phyloP scores from a whole-genome alignment of 371 early-diverging fungal species.

The Mucor velutinosus region DNA sequence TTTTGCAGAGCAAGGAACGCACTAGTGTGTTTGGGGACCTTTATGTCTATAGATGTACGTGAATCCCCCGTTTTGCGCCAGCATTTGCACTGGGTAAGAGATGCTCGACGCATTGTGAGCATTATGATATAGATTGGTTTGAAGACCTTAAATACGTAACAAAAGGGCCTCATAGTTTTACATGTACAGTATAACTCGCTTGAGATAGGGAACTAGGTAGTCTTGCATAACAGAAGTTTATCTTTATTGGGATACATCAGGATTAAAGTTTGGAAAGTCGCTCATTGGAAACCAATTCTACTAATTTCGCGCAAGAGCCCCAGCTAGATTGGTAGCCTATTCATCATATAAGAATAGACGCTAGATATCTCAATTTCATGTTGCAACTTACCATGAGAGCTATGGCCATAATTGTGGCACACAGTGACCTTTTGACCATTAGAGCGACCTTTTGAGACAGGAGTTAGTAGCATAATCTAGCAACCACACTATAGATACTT shows the following conservation, averaged over 20 bases:
- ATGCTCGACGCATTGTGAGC: too few relatives aligned
- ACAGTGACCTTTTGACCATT: constrained; percentile 35
- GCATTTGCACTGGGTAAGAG: too few relatives aligned
- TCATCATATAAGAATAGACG: neutral
- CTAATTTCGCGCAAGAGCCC: constrained; percentile 36
- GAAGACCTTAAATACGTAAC: too few relatives aligned
- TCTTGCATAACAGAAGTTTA: too few relatives aligned
- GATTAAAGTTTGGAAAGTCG: constrained; percentile 35
- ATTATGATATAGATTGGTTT: too few relatives aligned
- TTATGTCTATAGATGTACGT: too few relatives aligned
- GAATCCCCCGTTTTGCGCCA: too few relatives aligned
- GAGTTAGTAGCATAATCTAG: neutral
- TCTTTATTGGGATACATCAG: neutral
- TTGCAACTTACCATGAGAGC: constrained; percentile 38
- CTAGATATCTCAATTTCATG: neutral
- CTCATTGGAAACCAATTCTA: constrained; percentile 28
- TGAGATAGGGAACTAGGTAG: too few relatives aligned
- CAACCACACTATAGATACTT: constrained; percentile 20
- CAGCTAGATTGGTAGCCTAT: constrained; percentile 49
- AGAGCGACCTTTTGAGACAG: constrained; percentile 16
- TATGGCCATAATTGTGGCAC: constrained; percentile 49
- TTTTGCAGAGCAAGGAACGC: too few relatives aligned
- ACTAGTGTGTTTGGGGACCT: too few relatives aligned
- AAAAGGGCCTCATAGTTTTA: too few relatives aligned
- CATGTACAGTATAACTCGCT: too few relatives aligned